phyloP scores from a whole-genome alignment of 352 stramenopile genomes.

The Globisporangium polare region DNA sequence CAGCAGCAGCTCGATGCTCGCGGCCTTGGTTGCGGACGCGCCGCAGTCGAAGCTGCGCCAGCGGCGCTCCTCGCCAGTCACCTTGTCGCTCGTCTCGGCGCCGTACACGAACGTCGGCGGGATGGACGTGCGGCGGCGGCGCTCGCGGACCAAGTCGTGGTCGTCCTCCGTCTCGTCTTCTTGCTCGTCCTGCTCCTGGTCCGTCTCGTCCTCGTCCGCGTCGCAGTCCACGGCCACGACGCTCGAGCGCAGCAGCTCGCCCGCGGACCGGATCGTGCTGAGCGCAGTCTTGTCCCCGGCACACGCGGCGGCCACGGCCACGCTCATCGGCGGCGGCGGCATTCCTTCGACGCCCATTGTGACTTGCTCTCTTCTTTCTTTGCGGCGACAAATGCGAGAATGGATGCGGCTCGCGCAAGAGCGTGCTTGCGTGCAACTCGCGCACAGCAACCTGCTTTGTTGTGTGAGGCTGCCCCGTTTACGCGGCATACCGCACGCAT shows the following conservation, averaged over 20 bases:
- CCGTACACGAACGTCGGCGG: slow-evolving; percentile 51
- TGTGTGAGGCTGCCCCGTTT: not conserved
- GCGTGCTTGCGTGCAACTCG: not conserved
- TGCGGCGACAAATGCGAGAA: slow-evolving; percentile 2
- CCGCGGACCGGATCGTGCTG: not conserved
- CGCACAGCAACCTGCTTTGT: not conserved
- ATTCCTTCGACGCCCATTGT: slow-evolving; percentile 20
- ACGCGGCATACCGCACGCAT: not conserved
- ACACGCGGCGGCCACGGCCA: not conserved
- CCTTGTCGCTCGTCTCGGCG: slow-evolving; percentile 22
- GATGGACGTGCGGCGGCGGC: slow-evolving; percentile 62
- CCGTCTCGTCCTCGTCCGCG: slow-evolving; percentile 10
- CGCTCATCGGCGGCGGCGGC: slow-evolving; percentile 3
- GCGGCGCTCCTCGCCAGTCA: slow-evolving; percentile 32
- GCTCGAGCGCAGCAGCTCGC: slow-evolving; percentile 17
- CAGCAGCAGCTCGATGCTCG: slow-evolving; percentile 34
- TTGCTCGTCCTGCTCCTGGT: slow-evolving; percentile 12
- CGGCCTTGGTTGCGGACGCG: slow-evolving; percentile 24
- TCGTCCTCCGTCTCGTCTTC: slow-evolving; percentile 22
- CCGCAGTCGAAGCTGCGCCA: slow-evolving; percentile 59
- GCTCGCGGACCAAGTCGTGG: slow-evolving; percentile 22
- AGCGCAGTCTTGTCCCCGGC: not conserved
- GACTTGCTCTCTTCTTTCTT: not conserved
- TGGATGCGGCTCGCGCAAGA: not conserved
- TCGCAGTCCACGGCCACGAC: slow-evolving; percentile 13